phyloP scores from a whole-genome alignment of 106 monocot species.

The Ottelia alismoides region DNA sequence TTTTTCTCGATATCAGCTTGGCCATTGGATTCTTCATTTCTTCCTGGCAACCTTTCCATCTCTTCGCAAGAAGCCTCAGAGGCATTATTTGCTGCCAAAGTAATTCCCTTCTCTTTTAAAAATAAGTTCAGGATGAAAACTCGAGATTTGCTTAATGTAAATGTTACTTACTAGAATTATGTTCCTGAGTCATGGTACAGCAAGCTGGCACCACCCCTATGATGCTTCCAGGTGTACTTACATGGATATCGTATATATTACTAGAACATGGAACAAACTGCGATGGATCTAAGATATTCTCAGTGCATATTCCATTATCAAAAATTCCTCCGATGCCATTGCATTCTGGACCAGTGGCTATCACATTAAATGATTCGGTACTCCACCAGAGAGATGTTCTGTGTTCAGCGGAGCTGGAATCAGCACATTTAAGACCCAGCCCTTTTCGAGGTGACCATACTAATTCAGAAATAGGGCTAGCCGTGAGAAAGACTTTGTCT shows the following conservation, averaged over 20 bases:
- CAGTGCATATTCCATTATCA: slow-evolving; percentile 1
- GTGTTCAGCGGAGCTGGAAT: slow-evolving; percentile 16
- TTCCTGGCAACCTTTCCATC: too few relatives aligned
- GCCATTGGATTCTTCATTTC: too few relatives aligned
- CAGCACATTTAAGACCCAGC: slow-evolving; percentile 30
- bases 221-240: not conserved
- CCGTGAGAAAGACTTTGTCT: slow-evolving; percentile 18
- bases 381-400: slow-evolving; percentile 40
- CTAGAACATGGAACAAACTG: slow-evolving; percentile 10
- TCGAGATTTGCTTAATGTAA: too few relatives aligned
- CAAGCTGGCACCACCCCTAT: not conserved
- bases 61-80: too few relatives aligned
- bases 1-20: too few relatives aligned
- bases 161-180: slow-evolving; percentile 20
- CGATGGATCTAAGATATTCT: slow-evolving; percentile 6
- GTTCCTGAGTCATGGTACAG: slow-evolving; percentile 1
- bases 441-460: slow-evolving; percentile 45
- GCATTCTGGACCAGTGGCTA: slow-evolving; percentile 20
- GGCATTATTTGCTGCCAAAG: too few relatives aligned
- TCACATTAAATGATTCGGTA: slow-evolving; percentile 35
- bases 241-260: slow-evolving; percentile 7
- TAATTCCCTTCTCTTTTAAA: too few relatives aligned
- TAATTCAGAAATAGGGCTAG: slow-evolving; percentile 39
- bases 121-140: too few relatives aligned
- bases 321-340: not conserved